Evolutionary conservation across 768 basidiomycete genomes (phyloP).

Genomic region (Phaffia australis): DNA sequence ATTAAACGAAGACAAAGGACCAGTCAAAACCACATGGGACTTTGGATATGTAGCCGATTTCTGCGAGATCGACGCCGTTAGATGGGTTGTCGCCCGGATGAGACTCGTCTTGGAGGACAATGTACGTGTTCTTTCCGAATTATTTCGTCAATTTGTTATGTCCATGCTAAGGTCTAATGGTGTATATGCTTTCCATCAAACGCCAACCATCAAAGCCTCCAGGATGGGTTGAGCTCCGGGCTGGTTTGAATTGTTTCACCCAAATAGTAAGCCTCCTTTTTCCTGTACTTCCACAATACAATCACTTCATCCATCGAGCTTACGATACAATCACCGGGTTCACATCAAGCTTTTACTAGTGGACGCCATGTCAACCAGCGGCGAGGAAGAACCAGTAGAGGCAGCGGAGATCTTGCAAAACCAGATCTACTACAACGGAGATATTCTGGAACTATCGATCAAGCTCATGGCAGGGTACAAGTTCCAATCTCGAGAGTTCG

Average conservation of each 20-base stretch:
- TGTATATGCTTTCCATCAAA: background rate
- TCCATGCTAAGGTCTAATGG: slow-evolving; percentile 13
- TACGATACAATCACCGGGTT: background rate
- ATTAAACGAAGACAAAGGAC: background rate
- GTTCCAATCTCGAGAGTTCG: slow-evolving; percentile 49
- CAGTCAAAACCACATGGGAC: slow-evolving; percentile 5
- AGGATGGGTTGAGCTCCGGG: slow-evolving; percentile 85
- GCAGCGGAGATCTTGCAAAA: slow-evolving; percentile 72
- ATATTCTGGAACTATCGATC: slow-evolving; percentile 77
- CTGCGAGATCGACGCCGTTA: slow-evolving; percentile 72
- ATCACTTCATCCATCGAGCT: background rate
- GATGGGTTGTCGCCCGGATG: slow-evolving; percentile 85
- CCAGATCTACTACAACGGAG: slow-evolving; percentile 89
- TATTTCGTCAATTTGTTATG: background rate
- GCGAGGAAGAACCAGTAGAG: slow-evolving; percentile 51
- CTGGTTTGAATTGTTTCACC: slow-evolving; percentile 85
- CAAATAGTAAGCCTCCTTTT: slow-evolving; percentile 48
- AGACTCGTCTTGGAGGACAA: slow-evolving; percentile 81
- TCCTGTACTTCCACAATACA: background rate
- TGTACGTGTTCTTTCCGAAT: slow-evolving; percentile 42
- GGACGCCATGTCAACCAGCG: slow-evolving; percentile 60
- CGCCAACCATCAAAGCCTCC: slow-evolving; percentile 55
- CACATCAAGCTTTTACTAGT: slow-evolving; percentile 57
- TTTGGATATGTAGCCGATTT: slow-evolving; percentile 46
- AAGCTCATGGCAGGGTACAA: slow-evolving; percentile 68